Evolutionary conservation across 2,329 filamentous ascomycete genomes (phyloP).

Genomic region (Fusarium sp.): DNA sequence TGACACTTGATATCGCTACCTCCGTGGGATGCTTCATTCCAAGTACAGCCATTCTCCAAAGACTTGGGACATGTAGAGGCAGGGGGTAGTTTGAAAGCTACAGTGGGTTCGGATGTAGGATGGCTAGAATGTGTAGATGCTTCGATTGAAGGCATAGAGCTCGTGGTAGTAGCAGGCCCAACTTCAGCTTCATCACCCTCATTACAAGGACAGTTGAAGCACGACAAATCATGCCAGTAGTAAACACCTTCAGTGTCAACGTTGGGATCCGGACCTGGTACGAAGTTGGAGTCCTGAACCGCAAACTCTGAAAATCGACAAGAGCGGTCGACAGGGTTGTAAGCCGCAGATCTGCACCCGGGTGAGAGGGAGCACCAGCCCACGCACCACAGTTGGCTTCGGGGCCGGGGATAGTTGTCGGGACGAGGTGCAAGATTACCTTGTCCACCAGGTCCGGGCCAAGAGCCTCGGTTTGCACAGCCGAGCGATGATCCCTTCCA

Average conservation of each 20-base stretch:
- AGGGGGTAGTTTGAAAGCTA: background rate
- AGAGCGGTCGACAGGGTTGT: background rate
- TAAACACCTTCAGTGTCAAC: constrained; percentile 10
- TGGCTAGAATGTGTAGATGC: background rate
- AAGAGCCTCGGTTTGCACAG: constrained; percentile 5
- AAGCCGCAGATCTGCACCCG: background rate
- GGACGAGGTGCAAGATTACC: background rate
- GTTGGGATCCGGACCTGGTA: background rate
- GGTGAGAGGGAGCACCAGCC: constrained; percentile 12
- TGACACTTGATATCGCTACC: background rate
- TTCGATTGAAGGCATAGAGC: background rate
- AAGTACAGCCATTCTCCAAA: background rate
- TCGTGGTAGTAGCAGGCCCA: background rate
- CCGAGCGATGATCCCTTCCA: constrained; percentile 12
- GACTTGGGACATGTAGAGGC: constrained; percentile 13
- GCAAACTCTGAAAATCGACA: constrained; percentile 12
- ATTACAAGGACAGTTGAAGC: constrained; percentile 15
- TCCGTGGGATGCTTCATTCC: constrained; percentile 4
- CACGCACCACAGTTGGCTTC: constrained; percentile 18
- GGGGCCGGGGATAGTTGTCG: background rate
- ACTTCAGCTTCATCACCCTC: background rate
- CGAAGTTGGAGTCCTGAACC: constrained; percentile 10
- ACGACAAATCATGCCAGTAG: constrained; percentile 22
- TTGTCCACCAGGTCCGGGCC: background rate
- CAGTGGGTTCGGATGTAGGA: background rate